These are phyloP conservation scores for Metarhizium rileyi DNA, from an alignment of 2,329 filamentous ascomycete species.

Conservation along the genomic window DNA sequence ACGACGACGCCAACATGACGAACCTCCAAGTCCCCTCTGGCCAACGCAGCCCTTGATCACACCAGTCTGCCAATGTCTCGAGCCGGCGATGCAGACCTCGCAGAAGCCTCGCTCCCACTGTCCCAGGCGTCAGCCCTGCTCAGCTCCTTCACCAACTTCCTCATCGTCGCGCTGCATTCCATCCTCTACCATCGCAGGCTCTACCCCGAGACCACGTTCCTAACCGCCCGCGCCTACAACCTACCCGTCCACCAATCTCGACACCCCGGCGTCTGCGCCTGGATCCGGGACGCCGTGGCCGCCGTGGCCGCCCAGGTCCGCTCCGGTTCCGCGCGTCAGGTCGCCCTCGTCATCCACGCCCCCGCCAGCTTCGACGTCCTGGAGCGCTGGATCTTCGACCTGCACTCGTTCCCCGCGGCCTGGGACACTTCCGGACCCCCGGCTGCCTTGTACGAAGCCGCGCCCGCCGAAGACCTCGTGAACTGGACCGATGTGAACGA, in stretches of 20 bases:
- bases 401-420: conserved; percentile 36
- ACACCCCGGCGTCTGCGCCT: conserved; percentile 75
- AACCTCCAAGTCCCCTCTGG: no score
- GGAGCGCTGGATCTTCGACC: conserved; percentile 54
- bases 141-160: conserved; percentile 64
- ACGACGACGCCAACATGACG: no score
- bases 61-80: neutral
- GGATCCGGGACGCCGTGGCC: conserved; percentile 72
- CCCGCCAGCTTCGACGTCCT: conserved; percentile 31
- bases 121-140: conserved; percentile 41
- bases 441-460: conserved; percentile 14
- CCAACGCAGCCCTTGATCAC: no score
- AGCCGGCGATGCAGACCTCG: neutral
- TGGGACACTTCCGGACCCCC: conserved; percentile 7
- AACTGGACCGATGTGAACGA: conserved; percentile 58
- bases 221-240: conserved; percentile 72
- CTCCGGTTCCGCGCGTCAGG: conserved; percentile 35
- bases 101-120: conserved; percentile 19
- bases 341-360: conserved; percentile 40
- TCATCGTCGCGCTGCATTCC: conserved; percentile 75
- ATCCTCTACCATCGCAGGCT: conserved; percentile 74
- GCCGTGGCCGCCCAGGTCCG: conserved; percentile 63
- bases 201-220: conserved; percentile 70
- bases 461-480: conserved; percentile 20
- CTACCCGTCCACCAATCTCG: conserved; percentile 76